phyloP scores from a whole-genome alignment of 352 stramenopile species.

The Pythium myriotylum region DNA sequence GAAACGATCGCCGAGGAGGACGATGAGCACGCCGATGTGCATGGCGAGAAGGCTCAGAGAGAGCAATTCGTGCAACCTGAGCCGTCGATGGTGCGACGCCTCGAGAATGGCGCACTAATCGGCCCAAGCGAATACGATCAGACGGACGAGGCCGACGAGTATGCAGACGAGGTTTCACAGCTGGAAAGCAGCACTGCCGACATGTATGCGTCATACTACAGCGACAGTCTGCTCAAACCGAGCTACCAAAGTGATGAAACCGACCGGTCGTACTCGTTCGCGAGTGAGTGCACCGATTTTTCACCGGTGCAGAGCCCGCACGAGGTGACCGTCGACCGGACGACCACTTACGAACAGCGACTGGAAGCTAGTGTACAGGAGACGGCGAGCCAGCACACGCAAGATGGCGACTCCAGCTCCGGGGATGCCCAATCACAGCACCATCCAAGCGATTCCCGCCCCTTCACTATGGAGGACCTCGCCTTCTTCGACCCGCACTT shows the following conservation, averaged over 20 bases:
- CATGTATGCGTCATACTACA: slow-evolving; percentile 34
- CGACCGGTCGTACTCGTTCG: slow-evolving; percentile 67
- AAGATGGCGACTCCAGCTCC: slow-evolving; percentile 4
- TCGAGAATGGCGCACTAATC: slow-evolving; percentile 5
- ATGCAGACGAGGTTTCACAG: slow-evolving; percentile 29
- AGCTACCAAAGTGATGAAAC: slow-evolving; percentile 63
- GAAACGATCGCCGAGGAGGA: slow-evolving; percentile 26
- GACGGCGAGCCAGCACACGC: slow-evolving; percentile 45
- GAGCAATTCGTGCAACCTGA: slow-evolving; percentile 14
- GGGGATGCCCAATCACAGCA: too few species aligned
- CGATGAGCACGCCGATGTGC: slow-evolving; percentile 30
- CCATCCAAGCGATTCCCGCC: slow-evolving; percentile 5
- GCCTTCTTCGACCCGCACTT: slow-evolving; percentile 71
- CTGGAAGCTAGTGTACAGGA: slow-evolving; percentile 66
- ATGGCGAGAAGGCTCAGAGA: slow-evolving; percentile 31
- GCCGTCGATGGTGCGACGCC: slow-evolving; percentile 10
- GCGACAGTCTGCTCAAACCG: slow-evolving; percentile 30
- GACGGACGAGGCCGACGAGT: slow-evolving; percentile 25
- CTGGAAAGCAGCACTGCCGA: slow-evolving; percentile 32
- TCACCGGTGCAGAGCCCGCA: slow-evolving; percentile 37
- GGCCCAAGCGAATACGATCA: slow-evolving; percentile 15
- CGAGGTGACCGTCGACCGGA: slow-evolving; percentile 25
- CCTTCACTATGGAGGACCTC: slow-evolving; percentile 71
- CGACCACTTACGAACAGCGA: slow-evolving; percentile 57
- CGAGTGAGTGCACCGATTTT: slow-evolving; percentile 49